Conservation (phyloP, 2,329 filamentous ascomycete genomes). For the Fusarium subglutinans region DNA sequence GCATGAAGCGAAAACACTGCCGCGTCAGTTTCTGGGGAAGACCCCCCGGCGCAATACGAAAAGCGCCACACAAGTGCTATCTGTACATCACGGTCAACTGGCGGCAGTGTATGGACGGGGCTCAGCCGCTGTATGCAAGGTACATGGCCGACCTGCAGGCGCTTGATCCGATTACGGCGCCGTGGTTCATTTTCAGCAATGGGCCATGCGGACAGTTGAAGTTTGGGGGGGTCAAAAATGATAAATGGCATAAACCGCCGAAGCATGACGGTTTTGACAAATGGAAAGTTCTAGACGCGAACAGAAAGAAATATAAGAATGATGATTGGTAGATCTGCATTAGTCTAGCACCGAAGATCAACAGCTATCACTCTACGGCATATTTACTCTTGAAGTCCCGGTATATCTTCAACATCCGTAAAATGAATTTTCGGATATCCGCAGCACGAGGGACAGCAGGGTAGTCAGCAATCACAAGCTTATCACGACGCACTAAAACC, state of each 20-base stretch:
- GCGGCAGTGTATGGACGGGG: background rate
- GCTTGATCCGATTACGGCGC: background rate
- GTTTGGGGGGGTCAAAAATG: background rate
- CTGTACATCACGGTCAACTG: background rate
- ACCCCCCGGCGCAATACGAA: background rate
- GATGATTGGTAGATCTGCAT: background rate
- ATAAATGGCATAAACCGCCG: background rate
- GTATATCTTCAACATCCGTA: no score
- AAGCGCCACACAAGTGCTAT: background rate
- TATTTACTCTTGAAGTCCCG: background rate
- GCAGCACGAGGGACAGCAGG: accelerated
- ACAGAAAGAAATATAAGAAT: background rate
- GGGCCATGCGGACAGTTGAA: background rate
- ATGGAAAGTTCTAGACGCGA: accelerated
- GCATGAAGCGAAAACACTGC: background rate
- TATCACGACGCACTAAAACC: background rate
- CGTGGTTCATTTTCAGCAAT: background rate
- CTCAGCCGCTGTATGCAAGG: background rate
- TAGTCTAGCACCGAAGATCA: accelerated
- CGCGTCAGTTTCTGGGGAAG: background rate
- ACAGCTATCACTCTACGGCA: accelerated
- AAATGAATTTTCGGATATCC: background rate
- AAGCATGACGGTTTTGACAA: background rate
- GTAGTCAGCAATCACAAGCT: background rate
- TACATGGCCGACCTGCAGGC: background rate